Evolutionary conservation across 805 yeast species (phyloP), one percentile per base, ranked within the genome.

Genomic region (Lipomyces starkeyi): DNA sequence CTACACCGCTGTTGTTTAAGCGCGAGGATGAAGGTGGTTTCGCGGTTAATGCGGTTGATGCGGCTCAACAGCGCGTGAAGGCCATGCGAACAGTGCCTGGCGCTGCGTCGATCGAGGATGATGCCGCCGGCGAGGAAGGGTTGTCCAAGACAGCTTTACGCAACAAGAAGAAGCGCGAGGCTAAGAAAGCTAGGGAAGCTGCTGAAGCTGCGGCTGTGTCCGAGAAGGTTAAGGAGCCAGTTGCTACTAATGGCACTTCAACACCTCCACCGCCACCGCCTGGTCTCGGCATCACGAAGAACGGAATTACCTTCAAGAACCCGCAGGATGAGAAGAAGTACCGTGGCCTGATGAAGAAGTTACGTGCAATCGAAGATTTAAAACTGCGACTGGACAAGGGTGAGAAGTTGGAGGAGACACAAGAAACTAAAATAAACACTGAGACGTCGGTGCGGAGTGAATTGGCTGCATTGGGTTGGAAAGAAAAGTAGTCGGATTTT

Each of bases 291-390:
- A 37, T 56, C 17, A 47, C 61, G 7, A 60, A 61, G 43, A 52
- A 58, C 52, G 71, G 70, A n/a, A 22, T 62, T 17, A 62, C 64
- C 2, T 67, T 67, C 40, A 62, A 58, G 53, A 59, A 55, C 35
- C 62, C 71, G 11, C 83, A 91, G 54, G 98, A 94, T 79, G 98
- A 94, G 74, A 95, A 93, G 84, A 93, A 93, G 80, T 88, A 92
- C 71, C 86, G 99, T 78, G 88, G 95, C 40, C 84, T 95, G 78
- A 84, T 93, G 79, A 95, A 95, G 82, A 95, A 95, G 80, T 85
- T 94, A 71, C 86, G 98, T 76, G 98, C 99, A n/a, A 95, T 95
- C 74, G 97, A 93, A 79, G 88, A 87, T 63, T 85, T 95, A 75
- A 93, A 93, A 80, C 86, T 86, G 83, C 91, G 94, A 78, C 93